phyloP scores from a whole-genome alignment of 371 early-diverging fungal species.

The Mucor indicus region DNA sequence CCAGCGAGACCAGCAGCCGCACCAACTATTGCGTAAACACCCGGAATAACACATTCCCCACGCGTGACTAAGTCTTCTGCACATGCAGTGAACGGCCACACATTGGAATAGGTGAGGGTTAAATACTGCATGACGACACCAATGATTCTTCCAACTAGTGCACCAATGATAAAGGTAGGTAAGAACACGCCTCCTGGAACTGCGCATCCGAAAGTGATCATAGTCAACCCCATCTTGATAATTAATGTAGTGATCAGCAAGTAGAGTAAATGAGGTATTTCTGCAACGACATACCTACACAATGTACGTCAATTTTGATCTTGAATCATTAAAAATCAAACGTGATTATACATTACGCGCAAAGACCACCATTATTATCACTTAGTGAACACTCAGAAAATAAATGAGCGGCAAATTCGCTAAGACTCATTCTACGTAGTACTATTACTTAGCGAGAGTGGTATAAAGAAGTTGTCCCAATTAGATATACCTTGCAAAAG shows the following conservation, averaged over 20 bases:
- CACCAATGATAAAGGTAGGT: constrained; percentile 91
- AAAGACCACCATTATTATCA: constrained; percentile 62
- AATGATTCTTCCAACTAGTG: constrained; percentile 85
- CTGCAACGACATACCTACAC: constrained; percentile 27
- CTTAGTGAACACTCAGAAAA: constrained; percentile 78
- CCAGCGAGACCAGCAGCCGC: constrained; percentile 92
- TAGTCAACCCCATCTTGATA: constrained; percentile 65
- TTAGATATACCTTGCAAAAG: constrained; percentile 60
- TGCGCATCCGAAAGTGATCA: constrained; percentile 78
- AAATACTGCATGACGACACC: constrained; percentile 81
- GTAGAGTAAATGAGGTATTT: constrained; percentile 38
- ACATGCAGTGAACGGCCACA: constrained; percentile 67
- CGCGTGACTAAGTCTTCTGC: constrained; percentile 37
- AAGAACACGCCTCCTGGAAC: constrained; percentile 93
- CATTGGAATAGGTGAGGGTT: constrained; percentile 51
- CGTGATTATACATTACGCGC: constrained; percentile 44
- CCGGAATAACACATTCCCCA: constrained; percentile 82
- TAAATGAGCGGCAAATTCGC: constrained; percentile 72
- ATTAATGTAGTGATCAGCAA: constrained; percentile 62
- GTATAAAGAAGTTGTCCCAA: too few relatives aligned
- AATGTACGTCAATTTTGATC: too few relatives aligned
- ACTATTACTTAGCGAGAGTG: too few relatives aligned
- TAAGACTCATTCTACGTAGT: constrained; percentile 62
- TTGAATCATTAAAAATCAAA: neutral
- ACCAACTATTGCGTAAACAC: constrained; percentile 94